Base-by-base conservation (phyloP, 2,329 filamentous ascomycete genomes). In the Torrubiellomyces zombiae region DNA sequence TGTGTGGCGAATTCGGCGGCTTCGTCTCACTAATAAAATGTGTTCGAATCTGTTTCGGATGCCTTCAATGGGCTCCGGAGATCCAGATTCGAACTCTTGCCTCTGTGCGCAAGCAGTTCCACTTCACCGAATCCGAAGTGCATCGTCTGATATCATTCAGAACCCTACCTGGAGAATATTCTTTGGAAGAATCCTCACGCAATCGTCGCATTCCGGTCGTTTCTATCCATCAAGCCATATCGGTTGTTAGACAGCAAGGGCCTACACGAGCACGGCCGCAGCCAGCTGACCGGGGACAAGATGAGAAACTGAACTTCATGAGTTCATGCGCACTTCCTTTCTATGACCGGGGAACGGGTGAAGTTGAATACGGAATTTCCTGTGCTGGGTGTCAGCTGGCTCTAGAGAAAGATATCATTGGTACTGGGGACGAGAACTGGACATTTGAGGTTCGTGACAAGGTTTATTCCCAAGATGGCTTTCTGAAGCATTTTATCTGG, bases 401-500 rank as follows among this genome's bases (percentile, higher is more conserved):
- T 27, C 10, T 24, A 18, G 21, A 28, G 20, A 28, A 28, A n/a
- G 10, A 22, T 12, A 28, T 28, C 19, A 28, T 25, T 13, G 23
- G 23, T 12, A 13, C 22, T 14, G 16, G 18, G 15, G 27, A 23
- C 16, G 27, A 28, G 23, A n/a, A 19, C 21, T 22, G 32, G 34
- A 33, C 29, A 16, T 32, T 28, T 21, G 30, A 39, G 26, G 33
- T 28, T 34, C 33, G 33, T 23, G 34, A 44, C 23, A 40, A 31
- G 32, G 33, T 44, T 14, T 50, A 45, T 39, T 26, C 43, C 20
- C 38, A 30, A 33, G 33, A 38, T 27, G 38, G 30, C 13, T 48
- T 48, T 34, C 26, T 50, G 27, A 29, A 40, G 24, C 43, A 51
- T 33, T 50, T 50, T 35, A 33, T 33, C 32, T 45, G 39, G 40